Evolutionary conservation across 192 early-diverging fungal species (phyloP).

Genomic region (Podila minutissima): DNA sequence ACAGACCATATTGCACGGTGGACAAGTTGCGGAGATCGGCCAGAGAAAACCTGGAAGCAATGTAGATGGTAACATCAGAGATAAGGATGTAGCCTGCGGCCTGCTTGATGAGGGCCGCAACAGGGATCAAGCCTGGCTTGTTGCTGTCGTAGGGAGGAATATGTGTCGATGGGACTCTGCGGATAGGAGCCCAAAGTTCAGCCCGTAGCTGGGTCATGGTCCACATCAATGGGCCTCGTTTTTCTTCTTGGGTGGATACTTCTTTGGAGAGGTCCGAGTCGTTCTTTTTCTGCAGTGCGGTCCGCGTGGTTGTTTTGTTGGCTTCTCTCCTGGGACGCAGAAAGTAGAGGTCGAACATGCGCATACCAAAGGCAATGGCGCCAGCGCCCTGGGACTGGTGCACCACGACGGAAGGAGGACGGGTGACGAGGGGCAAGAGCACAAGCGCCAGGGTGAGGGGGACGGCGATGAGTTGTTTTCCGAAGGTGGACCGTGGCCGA

Average conservation of each 20-base stretch:
- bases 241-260: too few relatives aligned
- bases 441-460: not conserved
- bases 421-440: not conserved
- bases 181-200: not conserved
- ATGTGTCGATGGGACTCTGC: not conserved
- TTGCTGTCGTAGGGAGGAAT: conserved; percentile 1
- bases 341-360: not conserved
- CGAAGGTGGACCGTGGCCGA: not conserved
- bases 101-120: not conserved
- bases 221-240: not conserved
- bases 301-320: not conserved
- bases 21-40: not conserved
- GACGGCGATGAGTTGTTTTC: conserved; percentile 1
- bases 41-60: not conserved
- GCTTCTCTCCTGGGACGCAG: not conserved
- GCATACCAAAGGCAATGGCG: not conserved
- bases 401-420: not conserved
- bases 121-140: not conserved
- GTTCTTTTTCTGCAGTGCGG: not conserved
- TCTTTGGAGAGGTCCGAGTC: not conserved
- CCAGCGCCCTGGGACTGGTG: not conserved
- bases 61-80: not conserved
- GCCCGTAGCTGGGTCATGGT: not conserved
- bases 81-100: not conserved
- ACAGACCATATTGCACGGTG: not conserved